phyloP scores from a whole-genome alignment of 441 rosid species.

The Erodium moschatum region DNA sequence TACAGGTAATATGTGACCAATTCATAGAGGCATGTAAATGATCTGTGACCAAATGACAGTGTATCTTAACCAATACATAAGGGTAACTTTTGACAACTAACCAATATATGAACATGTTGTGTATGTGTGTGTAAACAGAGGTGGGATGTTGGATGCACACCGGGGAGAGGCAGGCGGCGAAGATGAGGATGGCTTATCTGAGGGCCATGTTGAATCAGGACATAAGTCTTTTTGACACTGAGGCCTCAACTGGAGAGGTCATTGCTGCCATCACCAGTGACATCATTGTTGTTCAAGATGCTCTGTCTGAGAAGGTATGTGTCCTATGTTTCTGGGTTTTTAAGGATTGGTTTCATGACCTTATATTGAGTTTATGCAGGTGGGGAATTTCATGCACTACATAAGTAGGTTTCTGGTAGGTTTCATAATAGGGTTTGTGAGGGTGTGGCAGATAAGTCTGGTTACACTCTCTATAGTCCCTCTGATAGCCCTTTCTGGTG shows the following conservation, averaged over 20 bases:
- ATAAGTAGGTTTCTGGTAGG: conserved; percentile 80
- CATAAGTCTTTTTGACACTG: conserved; percentile 55
- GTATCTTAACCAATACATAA: too few species aligned
- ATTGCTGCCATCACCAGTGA: conserved; percentile 43
- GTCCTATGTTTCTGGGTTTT: conserved; percentile 46
- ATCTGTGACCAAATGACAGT: too few species aligned
- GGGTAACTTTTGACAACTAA: too few species aligned
- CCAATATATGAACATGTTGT: too few species aligned
- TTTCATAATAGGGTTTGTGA: conserved; percentile 63
- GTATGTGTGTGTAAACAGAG: conserved; percentile 29
- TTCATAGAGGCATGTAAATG: too few species aligned
- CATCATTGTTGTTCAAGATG: conserved; percentile 40
- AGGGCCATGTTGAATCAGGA: conserved; percentile 48
- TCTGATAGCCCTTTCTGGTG: conserved; percentile 85
- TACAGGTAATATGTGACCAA: too few species aligned
- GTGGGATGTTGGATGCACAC: conserved; percentile 60
- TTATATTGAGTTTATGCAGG: conserved; percentile 44
- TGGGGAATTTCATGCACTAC: conserved; percentile 90
- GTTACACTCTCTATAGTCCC: conserved; percentile 92
- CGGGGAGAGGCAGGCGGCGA: conserved; percentile 41
- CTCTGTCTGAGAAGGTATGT: conserved; percentile 40
- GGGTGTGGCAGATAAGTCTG: conserved; percentile 91
- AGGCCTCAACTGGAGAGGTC: conserved; percentile 42
- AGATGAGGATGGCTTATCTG: conserved; percentile 35
- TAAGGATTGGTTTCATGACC: conserved; percentile 37